Base-by-base conservation (phyloP, 176 grass and related monocot species). In the Zoysia pacifica region DNA sequence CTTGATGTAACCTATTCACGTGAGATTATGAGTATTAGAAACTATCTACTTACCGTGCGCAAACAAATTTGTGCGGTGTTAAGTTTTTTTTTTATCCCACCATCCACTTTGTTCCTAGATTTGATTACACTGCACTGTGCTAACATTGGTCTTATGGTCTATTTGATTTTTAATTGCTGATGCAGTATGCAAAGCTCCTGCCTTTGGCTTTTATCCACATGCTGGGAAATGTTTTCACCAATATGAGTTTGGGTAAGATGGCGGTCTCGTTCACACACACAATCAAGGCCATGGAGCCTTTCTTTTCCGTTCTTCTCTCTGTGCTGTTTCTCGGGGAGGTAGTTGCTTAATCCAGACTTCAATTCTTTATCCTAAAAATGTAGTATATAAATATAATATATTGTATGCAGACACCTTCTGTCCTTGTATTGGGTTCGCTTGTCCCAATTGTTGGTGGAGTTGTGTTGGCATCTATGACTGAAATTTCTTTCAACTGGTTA, bases 401-500 rank as follows among this genome's bases (percentile, higher is more conserved):
- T 49, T 78, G 39, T 35, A 5, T 86, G 58, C 96, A 99, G 96
- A 73, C 80, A 51, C 96, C 96, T 67, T 85, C 90, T 74, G 2
- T 90, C 3, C 60, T 76, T 69, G 86, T 86, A 2, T 59, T 95
- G 36, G 70, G 82, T 68, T 91, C 96, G 11, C 88, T 99, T 2
- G 45, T 88, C 48, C 96, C 92, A 19, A 71, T 99, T 86, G 96
- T 95, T 78, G 88, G 96, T 46, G 96, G 96, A 69, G 96, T 99
- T 60, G 88, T 88, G 8, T 62, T 99, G 65, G 92, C 96, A 60
- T 99, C 96, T 9, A 80, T 95, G 65, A 99, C 96, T 47, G 96
- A 99, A 95, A 90, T 85, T 81, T 99, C 96, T 67, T 99, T 99
- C 75, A 99, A 99, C 70, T 99, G 96, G 96, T 98, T 61, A 84